phyloP scores from a whole-genome alignment of 2,329 filamentous ascomycete genomes.

The Penicillium corylophilum region DNA sequence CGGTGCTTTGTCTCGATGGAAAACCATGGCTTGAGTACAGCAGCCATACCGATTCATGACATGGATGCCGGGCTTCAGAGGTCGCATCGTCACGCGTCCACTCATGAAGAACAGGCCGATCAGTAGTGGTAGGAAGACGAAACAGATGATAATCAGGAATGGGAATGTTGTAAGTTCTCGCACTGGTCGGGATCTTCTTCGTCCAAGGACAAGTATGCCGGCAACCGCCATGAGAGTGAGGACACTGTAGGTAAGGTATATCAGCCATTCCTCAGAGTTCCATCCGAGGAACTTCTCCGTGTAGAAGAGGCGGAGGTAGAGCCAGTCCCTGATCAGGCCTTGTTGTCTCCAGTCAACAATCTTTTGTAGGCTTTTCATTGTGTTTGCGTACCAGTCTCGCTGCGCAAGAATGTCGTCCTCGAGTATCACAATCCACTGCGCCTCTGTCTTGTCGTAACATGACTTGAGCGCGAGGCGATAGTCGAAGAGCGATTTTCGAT shows the following conservation, averaged over 20 bases:
- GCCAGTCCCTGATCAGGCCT: constrained; percentile 22
- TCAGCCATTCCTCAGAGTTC: constrained; percentile 41
- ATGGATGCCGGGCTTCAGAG: neutral
- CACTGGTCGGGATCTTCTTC: neutral
- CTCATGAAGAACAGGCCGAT: neutral
- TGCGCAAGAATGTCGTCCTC: constrained; percentile 51
- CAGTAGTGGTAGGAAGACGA: neutral
- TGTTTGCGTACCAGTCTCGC: constrained; percentile 48
- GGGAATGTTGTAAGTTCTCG: neutral
- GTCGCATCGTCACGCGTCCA: neutral
- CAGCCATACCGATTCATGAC: neutral
- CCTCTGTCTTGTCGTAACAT: constrained; percentile 36
- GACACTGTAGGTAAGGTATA: neutral
- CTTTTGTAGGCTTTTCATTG: constrained; percentile 38
- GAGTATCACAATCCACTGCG: constrained; percentile 46
- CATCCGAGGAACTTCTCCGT: constrained; percentile 48
- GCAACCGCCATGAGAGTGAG: neutral
- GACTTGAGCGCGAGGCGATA: constrained; percentile 44
- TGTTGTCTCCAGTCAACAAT: constrained; percentile 25
- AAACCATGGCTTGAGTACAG: neutral
- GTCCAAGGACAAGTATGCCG: neutral
- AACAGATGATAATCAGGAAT: neutral
- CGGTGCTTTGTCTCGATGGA: neutral
- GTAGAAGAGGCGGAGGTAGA: constrained; percentile 50
- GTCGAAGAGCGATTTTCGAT: constrained; percentile 46